Conservation (phyloP, 805 yeast species). For the Lachancea kluyveri region DNA sequence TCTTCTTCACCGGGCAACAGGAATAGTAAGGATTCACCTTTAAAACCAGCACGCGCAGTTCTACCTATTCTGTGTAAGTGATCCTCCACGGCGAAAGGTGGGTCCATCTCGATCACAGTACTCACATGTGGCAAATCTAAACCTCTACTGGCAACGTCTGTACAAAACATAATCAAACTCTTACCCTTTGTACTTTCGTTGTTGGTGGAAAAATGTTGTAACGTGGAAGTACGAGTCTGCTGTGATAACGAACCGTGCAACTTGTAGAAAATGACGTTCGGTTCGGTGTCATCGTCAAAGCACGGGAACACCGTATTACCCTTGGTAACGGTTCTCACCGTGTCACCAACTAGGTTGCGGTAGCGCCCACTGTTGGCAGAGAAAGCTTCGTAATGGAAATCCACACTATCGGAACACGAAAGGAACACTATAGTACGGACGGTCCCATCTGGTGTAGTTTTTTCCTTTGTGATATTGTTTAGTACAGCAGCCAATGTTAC, state of each 20-base stretch:
- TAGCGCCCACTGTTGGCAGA: conserved; percentile 45
- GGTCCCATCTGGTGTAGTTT: conserved; percentile 23
- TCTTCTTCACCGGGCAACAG: conserved; percentile 89
- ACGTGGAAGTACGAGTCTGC: conserved; percentile 71
- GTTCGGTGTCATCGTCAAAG: conserved; percentile 30
- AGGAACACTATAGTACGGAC: conserved; percentile 75
- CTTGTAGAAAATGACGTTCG: conserved; percentile 49
- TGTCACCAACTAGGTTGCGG: conserved; percentile 29
- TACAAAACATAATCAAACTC: conserved; percentile 75
- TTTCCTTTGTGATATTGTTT: conserved; percentile 37
- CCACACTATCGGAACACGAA: conserved; percentile 95
- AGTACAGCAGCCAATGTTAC: conserved; percentile 72
- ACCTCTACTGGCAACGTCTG: conserved; percentile 98
- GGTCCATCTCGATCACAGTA: conserved; percentile 86
- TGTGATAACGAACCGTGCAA: conserved; percentile 91
- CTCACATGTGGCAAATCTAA: conserved; percentile 84
- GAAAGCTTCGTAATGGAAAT: conserved; percentile 78
- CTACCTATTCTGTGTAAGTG: conserved; percentile 96
- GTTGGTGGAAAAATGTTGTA: conserved; percentile 50
- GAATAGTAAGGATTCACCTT: conserved; percentile 73
- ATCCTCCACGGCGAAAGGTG: conserved; percentile 90
- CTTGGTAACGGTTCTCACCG: conserved; percentile 27
- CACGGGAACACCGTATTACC: conserved; percentile 28
- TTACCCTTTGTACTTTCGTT: conserved; percentile 36
- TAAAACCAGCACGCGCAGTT: conserved; percentile 94